Evolutionary conservation across 1,284 basidiomycete genomes (phyloP).

Genomic region (Salmacisia buchloeana): DNA sequence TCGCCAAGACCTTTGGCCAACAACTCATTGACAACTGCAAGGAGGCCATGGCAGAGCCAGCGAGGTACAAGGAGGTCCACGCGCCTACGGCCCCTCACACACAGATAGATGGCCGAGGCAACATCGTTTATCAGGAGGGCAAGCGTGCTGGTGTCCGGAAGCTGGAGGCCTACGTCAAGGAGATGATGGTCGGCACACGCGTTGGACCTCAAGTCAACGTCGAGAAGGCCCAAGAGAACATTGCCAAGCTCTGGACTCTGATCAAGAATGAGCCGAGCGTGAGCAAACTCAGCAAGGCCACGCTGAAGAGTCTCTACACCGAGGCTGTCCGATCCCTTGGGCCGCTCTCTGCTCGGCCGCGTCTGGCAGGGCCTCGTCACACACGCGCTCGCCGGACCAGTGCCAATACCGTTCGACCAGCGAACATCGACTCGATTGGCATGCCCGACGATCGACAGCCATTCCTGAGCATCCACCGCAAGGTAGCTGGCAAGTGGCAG

Average conservation of each 20-base stretch:
- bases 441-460: conserved; percentile 69
- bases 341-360: conserved; percentile 48
- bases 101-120: conserved; percentile 84
- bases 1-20: conserved; percentile 94
- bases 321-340: conserved; percentile 73
- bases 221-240: conserved; percentile 92
- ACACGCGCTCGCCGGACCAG: conserved; percentile 53
- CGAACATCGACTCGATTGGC: background rate
- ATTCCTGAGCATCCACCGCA: conserved; percentile 90
- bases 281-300: conserved; percentile 91
- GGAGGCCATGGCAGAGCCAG: conserved; percentile 73
- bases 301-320: conserved; percentile 92
- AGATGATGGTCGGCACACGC: conserved; percentile 93
- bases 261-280: conserved; percentile 96
- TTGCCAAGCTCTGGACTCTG: conserved; percentile 91
- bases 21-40: conserved; percentile 89
- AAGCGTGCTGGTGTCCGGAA: conserved; percentile 92
- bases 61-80: conserved; percentile 69
- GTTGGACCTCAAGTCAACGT: conserved; percentile 52
- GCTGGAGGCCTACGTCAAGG: conserved; percentile 93
- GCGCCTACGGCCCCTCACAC: conserved; percentile 88
- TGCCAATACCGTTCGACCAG: conserved; percentile 63
- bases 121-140: conserved; percentile 89
- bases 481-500: conserved; percentile 91
- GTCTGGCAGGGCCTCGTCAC: conserved; percentile 36